Evolutionary conservation across 768 basidiomycete species (phyloP).

Genomic region (Kwoniella dendrophila): DNA sequence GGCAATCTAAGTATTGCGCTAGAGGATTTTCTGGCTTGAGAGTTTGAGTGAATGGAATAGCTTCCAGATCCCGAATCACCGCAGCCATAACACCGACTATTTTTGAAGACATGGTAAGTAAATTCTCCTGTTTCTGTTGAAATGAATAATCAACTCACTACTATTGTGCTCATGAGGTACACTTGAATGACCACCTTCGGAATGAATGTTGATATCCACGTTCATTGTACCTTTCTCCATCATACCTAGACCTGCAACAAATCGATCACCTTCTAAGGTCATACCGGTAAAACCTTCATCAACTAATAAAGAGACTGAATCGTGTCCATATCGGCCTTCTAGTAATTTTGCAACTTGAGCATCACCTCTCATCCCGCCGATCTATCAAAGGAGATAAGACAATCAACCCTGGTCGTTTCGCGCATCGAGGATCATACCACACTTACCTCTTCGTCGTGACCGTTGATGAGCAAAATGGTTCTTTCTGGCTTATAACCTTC

Average conservation of each 20-base stretch:
- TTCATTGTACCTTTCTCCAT: background rate
- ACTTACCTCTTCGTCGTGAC: too few species aligned
- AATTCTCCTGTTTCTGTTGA: background rate
- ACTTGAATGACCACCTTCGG: background rate
- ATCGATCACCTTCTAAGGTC: background rate
- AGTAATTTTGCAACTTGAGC: background rate
- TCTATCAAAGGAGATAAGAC: background rate
- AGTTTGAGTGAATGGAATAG: too few species aligned
- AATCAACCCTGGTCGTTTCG: background rate
- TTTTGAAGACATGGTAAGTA: background rate
- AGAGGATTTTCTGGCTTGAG: too few species aligned
- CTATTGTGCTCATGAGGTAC: background rate
- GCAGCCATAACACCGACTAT: background rate
- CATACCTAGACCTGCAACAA: background rate
- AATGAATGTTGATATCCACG: background rate
- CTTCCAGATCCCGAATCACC: background rate
- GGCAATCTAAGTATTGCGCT: too few species aligned
- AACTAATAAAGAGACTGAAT: background rate
- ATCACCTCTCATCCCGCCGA: background rate
- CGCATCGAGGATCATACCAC: background rate
- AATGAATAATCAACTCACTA: background rate
- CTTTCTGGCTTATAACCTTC: background rate
- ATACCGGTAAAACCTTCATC: slow-evolving; percentile 12
- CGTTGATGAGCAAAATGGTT: background rate
- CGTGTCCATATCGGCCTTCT: background rate